Evolutionary conservation across 192 early-diverging fungal genomes (phyloP), one percentile per base, ranked within the genome.

Genomic region (Fimicolochytrium jonesii): DNA sequence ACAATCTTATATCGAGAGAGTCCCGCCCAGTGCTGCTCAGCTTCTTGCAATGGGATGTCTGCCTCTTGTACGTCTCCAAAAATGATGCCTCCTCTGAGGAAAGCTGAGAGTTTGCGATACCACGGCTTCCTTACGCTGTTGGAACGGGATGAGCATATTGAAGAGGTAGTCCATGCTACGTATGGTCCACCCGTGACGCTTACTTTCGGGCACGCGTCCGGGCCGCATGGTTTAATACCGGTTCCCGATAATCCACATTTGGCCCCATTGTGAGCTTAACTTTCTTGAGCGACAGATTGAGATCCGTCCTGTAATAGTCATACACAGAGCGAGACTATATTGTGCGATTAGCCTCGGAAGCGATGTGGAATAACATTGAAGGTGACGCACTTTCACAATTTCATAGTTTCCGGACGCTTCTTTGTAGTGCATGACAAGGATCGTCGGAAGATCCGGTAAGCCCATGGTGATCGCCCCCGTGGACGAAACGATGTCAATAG

Each of bases 391-490:
- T 50, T 67, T 59, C 4, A 53, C 66, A 10, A 47, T 50, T 35
- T 67, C 74, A 37, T 87, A 87, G 50, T 73, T 78, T 3, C 89
- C 84, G 43, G 65, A 68, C 0, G 83, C 72, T 23, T 77, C 77
- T 32, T 80, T 69, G 52, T 82, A 89, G 6, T 84, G 71, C 2
- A 76, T 52, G 2, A 88, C 79, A 0, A 88, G 33, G 28, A 89
- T 73, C 2, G 86, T 78, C 5, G 76, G 77, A 7, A 89, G 60
- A 59, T 88, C 81, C 9, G 77, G 71, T 57, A 88, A 87, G 9
- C 90, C 90, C 48, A 90, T 67, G 13, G 88, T 83, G 32, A 92
- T 71, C 2, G 87, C 80, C 3, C 90, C 88, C 6, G 72, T 79
- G 10, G 74, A 74, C 39, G 79, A 79, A 4, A 77, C 81, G 36